A percentile compares a stretch with the other conserved stretches of the same genome.
Conservation (phyloP, 345 rosid species). For the Lenwebbia sp. region DNA sequence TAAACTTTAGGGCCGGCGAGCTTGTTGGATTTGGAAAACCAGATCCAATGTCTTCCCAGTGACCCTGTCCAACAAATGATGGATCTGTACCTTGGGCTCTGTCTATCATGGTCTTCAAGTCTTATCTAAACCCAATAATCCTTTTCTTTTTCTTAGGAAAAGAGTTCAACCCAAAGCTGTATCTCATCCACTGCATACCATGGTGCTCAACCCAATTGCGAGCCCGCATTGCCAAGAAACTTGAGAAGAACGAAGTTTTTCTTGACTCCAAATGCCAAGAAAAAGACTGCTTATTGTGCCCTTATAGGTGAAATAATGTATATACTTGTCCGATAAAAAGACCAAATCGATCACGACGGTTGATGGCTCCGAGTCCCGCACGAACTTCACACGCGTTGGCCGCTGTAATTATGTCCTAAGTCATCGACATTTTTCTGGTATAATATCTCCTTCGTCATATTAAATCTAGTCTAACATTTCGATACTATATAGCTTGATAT, state of each 20-base stretch:
- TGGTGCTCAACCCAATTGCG: not conserved
- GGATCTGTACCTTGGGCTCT: not conserved
- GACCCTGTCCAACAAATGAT: not conserved
- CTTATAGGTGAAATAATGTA: not conserved
- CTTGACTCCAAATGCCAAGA: not conserved
- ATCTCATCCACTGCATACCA: not conserved
- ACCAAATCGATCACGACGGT: fast-evolving
- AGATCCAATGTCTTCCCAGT: not conserved
- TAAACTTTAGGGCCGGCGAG: no score
- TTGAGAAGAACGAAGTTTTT: not conserved
- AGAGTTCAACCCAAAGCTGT: not conserved
- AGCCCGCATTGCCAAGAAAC: not conserved
- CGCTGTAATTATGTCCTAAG: not conserved
- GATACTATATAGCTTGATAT: not conserved
- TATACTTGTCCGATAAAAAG: not conserved
- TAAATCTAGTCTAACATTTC: not conserved
- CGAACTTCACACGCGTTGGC: not conserved
- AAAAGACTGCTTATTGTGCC: not conserved
- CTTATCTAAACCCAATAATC: not conserved
- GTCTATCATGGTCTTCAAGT: not conserved
- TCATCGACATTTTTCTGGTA: not conserved
- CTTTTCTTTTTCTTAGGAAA: not conserved
- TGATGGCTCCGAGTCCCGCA: not conserved
- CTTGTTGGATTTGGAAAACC: not conserved
- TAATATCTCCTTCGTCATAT: not conserved